Conservation (phyloP, 371 early-diverging fungal species). For the Coemansia linderi region DNA sequence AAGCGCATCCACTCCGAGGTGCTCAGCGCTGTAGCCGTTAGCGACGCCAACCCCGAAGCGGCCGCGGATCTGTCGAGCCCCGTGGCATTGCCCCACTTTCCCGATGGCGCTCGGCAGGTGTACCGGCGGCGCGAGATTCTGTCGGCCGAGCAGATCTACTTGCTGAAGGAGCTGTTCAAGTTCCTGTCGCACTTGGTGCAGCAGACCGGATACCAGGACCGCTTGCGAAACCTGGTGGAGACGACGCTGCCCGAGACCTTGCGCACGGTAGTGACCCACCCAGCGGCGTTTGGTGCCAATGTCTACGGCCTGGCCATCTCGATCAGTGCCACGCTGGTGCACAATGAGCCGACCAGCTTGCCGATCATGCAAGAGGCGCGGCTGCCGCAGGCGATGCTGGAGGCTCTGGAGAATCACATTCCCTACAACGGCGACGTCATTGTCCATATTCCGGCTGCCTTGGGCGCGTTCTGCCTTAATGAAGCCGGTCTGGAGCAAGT, state of each 20-base stretch:
- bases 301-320: slow-evolving; percentile 81
- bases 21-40: slow-evolving; percentile 53
- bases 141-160: slow-evolving; percentile 40
- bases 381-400: slow-evolving; percentile 82
- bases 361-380: slow-evolving; percentile 88
- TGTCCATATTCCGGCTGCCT: slow-evolving; percentile 84
- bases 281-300: slow-evolving; percentile 73
- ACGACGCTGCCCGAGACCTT: slow-evolving; percentile 80
- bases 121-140: slow-evolving; percentile 53
- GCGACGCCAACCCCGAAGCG: slow-evolving; percentile 35
- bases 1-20: slow-evolving; percentile 70
- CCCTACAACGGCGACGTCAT: slow-evolving; percentile 77
- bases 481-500: slow-evolving; percentile 81
- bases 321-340: slow-evolving; percentile 92
- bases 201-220: slow-evolving; percentile 82
- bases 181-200: slow-evolving; percentile 92
- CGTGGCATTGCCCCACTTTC: slow-evolving; percentile 32
- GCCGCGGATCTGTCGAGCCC: slow-evolving; percentile 42
- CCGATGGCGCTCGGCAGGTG: slow-evolving; percentile 35
- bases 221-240: slow-evolving; percentile 91
- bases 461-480: slow-evolving; percentile 96
- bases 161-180: slow-evolving; percentile 88
- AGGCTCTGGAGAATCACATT: slow-evolving; percentile 64
- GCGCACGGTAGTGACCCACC: slow-evolving; percentile 68
- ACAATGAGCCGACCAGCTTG: slow-evolving; percentile 94